Base-by-base conservation (phyloP, 352 stramenopile species). In the Phytophthora sojae region DNA sequence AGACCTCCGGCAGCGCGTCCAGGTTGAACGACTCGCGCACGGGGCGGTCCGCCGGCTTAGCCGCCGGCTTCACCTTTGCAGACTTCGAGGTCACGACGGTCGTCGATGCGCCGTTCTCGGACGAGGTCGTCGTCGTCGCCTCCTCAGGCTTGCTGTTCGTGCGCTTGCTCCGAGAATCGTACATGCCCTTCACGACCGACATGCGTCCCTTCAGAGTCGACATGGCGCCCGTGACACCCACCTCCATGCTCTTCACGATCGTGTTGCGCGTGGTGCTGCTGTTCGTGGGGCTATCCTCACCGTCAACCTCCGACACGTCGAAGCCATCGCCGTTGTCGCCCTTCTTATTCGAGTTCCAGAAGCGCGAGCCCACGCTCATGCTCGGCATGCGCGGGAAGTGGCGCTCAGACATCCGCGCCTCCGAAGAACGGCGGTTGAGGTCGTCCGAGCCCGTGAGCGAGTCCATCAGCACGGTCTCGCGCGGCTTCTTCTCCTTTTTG, bases 11-110 rank as follows among this genome's bases (percentile, higher is more conserved):
- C 57, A 96, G 66, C 49, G 89, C 88, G 42, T 96, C 89, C 14
- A 96, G 69, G 71, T 95, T 96, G 69, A 96, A 95, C 59, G 88
- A 94, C 49, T 96, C 89, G 42, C 86, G 89, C 42, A 92, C 88
- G 25, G 85, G 82, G 1, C 84, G 81, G 58, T 90, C 80, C 60
- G 37, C 56, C 6, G 65, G 55, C 60, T 75, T 75, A 0, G 81
- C 77, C 19, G 70, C 67, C 35, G 80, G 67, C 62, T 86, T 77
- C 56, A 79, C 69, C 64, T 76, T 83, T 0, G 55, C 70, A 25
- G 51, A 69, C 58, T 76, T 81, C 26, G 74, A 68, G 25, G 62
- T 64, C 53, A 75, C 69, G 25, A 79, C 55, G 2, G 64, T 73
- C 37, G 73, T 70, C 32, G 61, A 67, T 37, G 71, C 51, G 35